These are phyloP conservation scores for Clarireedia monteithiana DNA, from an alignment of 2,329 filamentous ascomycete species.

Conservation along the genomic window DNA sequence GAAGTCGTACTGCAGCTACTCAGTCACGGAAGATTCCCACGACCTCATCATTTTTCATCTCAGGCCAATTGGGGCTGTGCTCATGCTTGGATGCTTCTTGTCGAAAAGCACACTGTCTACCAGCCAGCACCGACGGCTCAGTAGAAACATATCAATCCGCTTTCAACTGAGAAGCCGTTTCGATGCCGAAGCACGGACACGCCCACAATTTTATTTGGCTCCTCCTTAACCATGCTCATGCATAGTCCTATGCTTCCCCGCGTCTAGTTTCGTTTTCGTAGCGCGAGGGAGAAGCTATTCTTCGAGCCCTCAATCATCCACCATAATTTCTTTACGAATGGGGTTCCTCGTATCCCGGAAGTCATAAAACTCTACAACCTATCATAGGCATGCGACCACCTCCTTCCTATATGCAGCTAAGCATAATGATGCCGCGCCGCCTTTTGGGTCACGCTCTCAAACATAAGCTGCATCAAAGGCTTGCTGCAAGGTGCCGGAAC, in stretches of 20 bases:
- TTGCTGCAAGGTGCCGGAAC: conserved; percentile 5
- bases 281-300: background rate
- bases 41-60: background rate
- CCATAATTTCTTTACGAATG: background rate
- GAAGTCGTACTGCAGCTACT: background rate
- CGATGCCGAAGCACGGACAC: background rate
- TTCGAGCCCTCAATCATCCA: background rate
- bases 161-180: background rate
- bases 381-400: background rate
- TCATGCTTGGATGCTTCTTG: background rate
- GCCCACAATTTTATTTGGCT: background rate
- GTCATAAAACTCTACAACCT: background rate
- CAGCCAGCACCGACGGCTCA: background rate
- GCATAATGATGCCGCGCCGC: conserved; percentile 1
- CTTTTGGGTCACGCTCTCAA: conserved; percentile 6
- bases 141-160: background rate
- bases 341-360: background rate
- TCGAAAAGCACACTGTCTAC: background rate
- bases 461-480: conserved; percentile 1
- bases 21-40: conserved; percentile 3
- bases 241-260: background rate
- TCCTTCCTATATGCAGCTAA: conserved; percentile 4
- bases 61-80: background rate
- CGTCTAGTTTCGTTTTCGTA: background rate
- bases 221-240: background rate